phyloP scores from a whole-genome alignment of 1,284 basidiomycete species.

The Puccinia polysora region DNA sequence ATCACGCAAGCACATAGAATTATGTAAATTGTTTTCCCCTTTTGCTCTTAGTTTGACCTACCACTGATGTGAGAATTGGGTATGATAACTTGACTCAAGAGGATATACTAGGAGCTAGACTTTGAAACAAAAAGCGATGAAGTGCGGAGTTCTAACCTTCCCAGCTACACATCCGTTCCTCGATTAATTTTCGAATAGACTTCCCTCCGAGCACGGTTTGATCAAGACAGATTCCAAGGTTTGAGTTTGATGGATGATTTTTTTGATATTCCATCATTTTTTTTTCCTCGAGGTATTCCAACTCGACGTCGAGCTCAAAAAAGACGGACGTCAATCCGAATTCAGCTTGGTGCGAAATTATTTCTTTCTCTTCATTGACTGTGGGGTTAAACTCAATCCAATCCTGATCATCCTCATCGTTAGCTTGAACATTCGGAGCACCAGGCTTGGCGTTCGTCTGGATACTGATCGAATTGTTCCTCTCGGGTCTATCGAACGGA shows the following conservation, averaged over 20 bases:
- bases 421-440: not conserved
- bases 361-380: slow-evolving; percentile 28
- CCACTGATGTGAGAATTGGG: no score
- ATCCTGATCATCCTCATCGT: slow-evolving; percentile 10
- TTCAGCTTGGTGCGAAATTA: slow-evolving; percentile 11
- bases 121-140: no score
- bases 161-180: slow-evolving; percentile 23
- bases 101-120: no score
- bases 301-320: slow-evolving; percentile 32
- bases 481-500: slow-evolving; percentile 16
- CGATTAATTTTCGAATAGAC: slow-evolving; percentile 32
- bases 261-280: slow-evolving; percentile 14
- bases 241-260: not conserved
- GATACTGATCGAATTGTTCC: not conserved
- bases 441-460: not conserved
- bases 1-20: no score
- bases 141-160: no score
- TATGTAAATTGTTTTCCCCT: no score
- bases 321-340: slow-evolving; percentile 14
- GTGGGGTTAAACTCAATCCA: slow-evolving; percentile 43
- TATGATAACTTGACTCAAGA: no score
- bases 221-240: not conserved
- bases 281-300: slow-evolving; percentile 34
- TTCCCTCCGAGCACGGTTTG: slow-evolving; percentile 15
- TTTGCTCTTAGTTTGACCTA: no score